Base-by-base conservation (phyloP, 2,329 filamentous ascomycete species). In the Pyrenochaeta sp. region DNA sequence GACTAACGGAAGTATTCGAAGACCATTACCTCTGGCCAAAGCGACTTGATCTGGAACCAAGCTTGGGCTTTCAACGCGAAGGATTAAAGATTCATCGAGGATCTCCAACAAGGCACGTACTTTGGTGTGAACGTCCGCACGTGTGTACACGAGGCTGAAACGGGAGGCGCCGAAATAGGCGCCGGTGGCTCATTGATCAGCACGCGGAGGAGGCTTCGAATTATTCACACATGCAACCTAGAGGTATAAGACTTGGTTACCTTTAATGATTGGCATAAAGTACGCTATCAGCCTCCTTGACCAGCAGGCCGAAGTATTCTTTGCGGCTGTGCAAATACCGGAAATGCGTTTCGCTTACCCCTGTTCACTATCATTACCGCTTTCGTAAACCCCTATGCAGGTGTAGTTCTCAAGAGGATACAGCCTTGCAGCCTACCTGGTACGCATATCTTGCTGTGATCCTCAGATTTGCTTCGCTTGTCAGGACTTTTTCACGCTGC, bases 301-400 rank as follows among this genome's bases (percentile, higher is more conserved):
- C 30, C 10, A 32, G 28, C 19, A 37, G 32, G 28, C 45, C 37
- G 32, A 37, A 32, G 45, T 5, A 22, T 22, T 48, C 7, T 13
- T 5, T 36, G 45, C n/a, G 45, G 32, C 28, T 30, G 30, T 48
- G 45, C 42, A 36, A 28, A 12, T 24, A 28, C 37, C 30, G 32
- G 4, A n/a, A 22, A 48, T 28, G 42, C 42, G 24, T 10, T 40
- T 52, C 49, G 49, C 40, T 40, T 52, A 43, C 49, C 49, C 49
- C n/a, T 52, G 49, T 24, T 43, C 36, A 22, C 27, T 15, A 15
- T 30, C 49, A 25, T 37, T 52, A 19, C 27, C 39, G 19, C 12
- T 45, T 37, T 43, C n/a, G 39, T 10, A 19, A 36, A 25, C 39
- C 28, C 24, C 48, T 43, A 42, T 42, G 36, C 25, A 42, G n/a